Evolutionary conservation across 2,329 filamentous ascomycete species (phyloP), one percentile per base, ranked within the genome.

Genomic region (Zymoseptoria tritici): DNA sequence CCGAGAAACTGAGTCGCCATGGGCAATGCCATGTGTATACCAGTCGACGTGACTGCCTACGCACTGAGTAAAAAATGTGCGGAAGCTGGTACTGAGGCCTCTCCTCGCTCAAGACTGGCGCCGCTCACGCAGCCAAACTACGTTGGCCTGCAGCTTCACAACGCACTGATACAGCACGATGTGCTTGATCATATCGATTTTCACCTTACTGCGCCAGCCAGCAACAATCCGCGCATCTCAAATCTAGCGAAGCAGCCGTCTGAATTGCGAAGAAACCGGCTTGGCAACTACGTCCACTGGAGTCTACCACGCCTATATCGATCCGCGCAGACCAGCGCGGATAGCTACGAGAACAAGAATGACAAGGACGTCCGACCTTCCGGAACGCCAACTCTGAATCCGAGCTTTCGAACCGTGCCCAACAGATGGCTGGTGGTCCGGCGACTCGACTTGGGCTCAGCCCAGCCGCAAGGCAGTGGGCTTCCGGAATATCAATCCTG

Each of bases 401-500:
- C 60, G 9, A n/a, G 21, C 16, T 62, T 62, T 51, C 42, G 36
- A 26, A 56, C 57, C 3, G 49, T 53, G 9, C 60, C 60, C 5
- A 53, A 62, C 36, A 49, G 60, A 20, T 62, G 57, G 60, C 49
- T 62, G n/a, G 55, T 62, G 7, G 46, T 62, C 13, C 60, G 60
- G 8, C 52, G 50, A 24, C 50, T 62, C 13, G 53, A 59, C 19
- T 49, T 54, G 19, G 60, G 57, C 19, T 26, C 49, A 2, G 46
- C 52, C 6, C 56, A 55, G 7, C 26, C 49, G 24, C n/a, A 56
- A n/a, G 54, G 54, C 29, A 31, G 22, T 24, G 22, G 31, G 22
- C 20, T 57, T 11, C 56, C 31, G 22, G 52, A 55, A 22, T 21
- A 57, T 9, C 57, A 52, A 16, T 54, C 57, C 9, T 62, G 57